Base-by-base conservation (phyloP, 345 rosid genomes). In the Gossypium bickii region DNA sequence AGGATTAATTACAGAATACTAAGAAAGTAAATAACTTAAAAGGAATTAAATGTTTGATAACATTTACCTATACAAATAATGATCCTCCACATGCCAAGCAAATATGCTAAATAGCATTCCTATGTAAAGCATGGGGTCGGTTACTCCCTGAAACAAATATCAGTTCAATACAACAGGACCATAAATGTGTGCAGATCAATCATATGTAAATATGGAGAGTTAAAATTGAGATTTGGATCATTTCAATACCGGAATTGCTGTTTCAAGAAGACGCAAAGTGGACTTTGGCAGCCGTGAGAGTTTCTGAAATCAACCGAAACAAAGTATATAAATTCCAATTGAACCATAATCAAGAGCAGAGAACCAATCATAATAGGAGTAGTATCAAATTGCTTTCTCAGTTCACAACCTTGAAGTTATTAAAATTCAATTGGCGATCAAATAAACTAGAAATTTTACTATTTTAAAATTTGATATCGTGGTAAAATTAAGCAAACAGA, bases 51-150 rank as follows among this genome's bases (percentile, higher is more conserved):
- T 7, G 57, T 53, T 58, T 27, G 44, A 63, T 55, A 63, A 48
- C 17, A 74, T 38, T 61, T 88, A 96, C 99, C 99, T 96, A 79
- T 93, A 96, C 85, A 96, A 81, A 81, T 90, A 96, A 82, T 96
- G 99, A 81, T 93, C 99, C 83, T 96, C 99, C 76, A 96, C 99
- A 64, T 96, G 99, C 99, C 99, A 96, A 57, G 99, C 99, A 87
- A 96, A 96, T 86, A 93, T 83, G 69, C 99, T 96, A 84, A 96
- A 96, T 41, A 96, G 87, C 99, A 96, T 96, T 80, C 99, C 99
- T 20, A 96, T 90, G 87, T 96, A 96, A 82, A 96, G 97, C 99
- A 96, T 96, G 24, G 99, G 99, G 65, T 96, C 99, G 34, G 98
- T 93, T 73, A 96, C 93, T 76, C 99, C 99, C 99, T 96, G 90